phyloP scores from a whole-genome alignment of 2,329 filamentous ascomycete genomes.

The Cytospora paraplurivora region DNA sequence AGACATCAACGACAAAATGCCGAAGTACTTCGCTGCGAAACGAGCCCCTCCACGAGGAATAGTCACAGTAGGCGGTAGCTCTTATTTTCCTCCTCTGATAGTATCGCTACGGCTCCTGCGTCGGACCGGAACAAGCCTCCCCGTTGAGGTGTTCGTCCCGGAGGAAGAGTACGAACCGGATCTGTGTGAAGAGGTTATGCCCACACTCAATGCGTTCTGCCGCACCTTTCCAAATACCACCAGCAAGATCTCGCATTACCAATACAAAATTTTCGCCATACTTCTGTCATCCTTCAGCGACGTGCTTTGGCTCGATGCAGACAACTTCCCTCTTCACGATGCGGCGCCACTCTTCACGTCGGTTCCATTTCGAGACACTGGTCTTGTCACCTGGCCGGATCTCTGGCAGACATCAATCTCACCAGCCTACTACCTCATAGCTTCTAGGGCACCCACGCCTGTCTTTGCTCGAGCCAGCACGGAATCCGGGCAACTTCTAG shows the following conservation, averaged over 20 bases:
- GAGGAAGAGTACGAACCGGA: conserved; percentile 35
- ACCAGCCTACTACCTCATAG: conserved; percentile 47
- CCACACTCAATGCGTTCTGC: conserved; percentile 37
- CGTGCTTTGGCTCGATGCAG: conserved; percentile 59
- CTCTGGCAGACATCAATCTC: conserved; percentile 49
- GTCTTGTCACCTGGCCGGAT: conserved; percentile 60
- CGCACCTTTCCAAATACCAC: conserved; percentile 36
- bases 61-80: conserved; percentile 6
- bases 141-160: conserved; percentile 43
- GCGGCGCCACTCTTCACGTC: conserved; percentile 47
- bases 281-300: conserved; percentile 61
- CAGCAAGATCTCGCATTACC: conserved; percentile 43
- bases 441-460: conserved; percentile 29
- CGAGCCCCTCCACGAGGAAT: background rate
- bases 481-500: conserved; percentile 51
- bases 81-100: conserved; percentile 32
- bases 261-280: conserved; percentile 59
- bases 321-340: conserved; percentile 50
- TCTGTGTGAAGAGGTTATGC: conserved; percentile 37
- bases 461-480: conserved; percentile 12
- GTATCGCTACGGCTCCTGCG: conserved; percentile 54
- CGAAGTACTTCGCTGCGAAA: background rate
- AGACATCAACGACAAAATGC: background rate
- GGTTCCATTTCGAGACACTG: conserved; percentile 52
- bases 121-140: conserved; percentile 50